Base-by-base conservation (phyloP, 2,329 filamentous ascomycete genomes). In the Myriosclerotinia scirpicola region DNA sequence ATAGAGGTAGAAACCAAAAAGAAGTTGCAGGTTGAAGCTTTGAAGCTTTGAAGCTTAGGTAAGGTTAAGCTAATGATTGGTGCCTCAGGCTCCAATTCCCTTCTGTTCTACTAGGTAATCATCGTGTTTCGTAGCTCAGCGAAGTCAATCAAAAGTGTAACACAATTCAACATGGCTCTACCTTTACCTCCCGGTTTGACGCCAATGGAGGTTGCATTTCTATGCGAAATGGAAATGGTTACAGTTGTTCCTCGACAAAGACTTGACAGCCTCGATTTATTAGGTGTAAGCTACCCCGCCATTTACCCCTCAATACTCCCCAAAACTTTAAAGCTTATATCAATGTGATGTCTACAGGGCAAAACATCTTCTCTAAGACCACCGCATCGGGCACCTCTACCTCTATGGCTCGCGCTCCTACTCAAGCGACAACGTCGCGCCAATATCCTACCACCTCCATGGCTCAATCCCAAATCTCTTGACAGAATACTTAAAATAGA, bases 191-290 rank as follows among this genome's bases (percentile, higher is more conserved):
- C 74, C 9, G 80, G 89, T 78, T 84, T 97, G 54, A 90, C 91
- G 73, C 92, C 95, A 68, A 84, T 91, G 70, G 95, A 99, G 80
- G 90, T 96, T 55, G 91, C 93, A 61, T 99, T 98, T 76, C 82
- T 98, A 38, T 97, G 93, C 79, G 95, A 99, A 81, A 98, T 97
- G 93, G 94, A 98, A 81, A 86, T 92, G 74, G 90, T 99, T 66
- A 97, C 93, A 0, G 86, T 99, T 30, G 87, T 98, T 60, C 95
- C 95, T 46, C 91, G 95, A 64, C 93, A 98, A 78, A 87, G 91
- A 70, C 87, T 99, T 64, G 93, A 97, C 71, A 87, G 87, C 72
- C 90, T 99, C 70, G 84, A 91, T 73, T 85, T 99, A 69, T 85
- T 99, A 65, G 88, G 90, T 71, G 95, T 98, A 83, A 82, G 90